These are phyloP conservation scores for Thozetella sp. DNA, from an alignment of 495 filamentous ascomycete genomes.

Conservation along the genomic window DNA sequence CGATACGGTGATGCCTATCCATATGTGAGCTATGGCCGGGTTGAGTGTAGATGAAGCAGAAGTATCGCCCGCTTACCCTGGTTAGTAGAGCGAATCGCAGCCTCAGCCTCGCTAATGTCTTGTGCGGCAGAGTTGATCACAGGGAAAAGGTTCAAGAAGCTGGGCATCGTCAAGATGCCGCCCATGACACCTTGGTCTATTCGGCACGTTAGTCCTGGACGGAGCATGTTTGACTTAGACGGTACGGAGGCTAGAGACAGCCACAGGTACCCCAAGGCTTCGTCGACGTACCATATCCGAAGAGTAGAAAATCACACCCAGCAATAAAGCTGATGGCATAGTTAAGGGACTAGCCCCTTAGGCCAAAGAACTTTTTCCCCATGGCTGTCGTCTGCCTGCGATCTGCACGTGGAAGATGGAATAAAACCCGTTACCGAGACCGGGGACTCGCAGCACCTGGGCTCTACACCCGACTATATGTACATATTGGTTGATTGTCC, in stretches of 20 bases:
- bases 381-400: too few relatives aligned
- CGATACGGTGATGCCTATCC: constrained; percentile 60
- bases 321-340: constrained; percentile 69
- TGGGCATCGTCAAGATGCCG: constrained; percentile 56
- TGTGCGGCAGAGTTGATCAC: constrained; percentile 48
- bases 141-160: constrained; percentile 58
- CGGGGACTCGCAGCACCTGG: too few relatives aligned
- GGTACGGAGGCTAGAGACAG: neutral
- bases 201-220: too few relatives aligned
- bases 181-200: constrained; percentile 58
- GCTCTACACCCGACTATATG: too few relatives aligned
- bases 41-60: too few relatives aligned
- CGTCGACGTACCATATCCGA: constrained; percentile 47
- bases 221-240: neutral
- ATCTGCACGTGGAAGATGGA: too few relatives aligned
- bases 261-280: neutral
- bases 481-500: too few relatives aligned
- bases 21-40: too few relatives aligned
- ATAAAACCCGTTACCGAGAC: too few relatives aligned
- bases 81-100: constrained; percentile 50
- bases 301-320: constrained; percentile 68
- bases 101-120: constrained; percentile 24
- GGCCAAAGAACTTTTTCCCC: constrained; percentile 63
- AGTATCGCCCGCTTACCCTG: too few relatives aligned
- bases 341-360: constrained; percentile 66